Percentiles rank a stretch among this genome's conserved stretches.
Evolutionary conservation across 164 flowering plant genomes (phyloP).

Genomic region (Chimonanthus salicifolius): DNA sequence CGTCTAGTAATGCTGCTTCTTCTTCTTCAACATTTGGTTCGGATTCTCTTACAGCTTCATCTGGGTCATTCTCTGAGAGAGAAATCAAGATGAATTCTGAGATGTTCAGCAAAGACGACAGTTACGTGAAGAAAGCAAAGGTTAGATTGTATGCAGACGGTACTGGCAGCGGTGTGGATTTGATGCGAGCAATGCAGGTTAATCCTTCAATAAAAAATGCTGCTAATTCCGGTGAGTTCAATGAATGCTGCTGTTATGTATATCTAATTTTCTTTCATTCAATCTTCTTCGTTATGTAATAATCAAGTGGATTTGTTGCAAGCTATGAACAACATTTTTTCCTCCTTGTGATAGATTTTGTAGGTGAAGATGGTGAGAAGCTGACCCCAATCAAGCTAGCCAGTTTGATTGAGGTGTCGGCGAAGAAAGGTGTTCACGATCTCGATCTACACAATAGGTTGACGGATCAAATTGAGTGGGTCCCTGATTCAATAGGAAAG

Average conservation of each 20-base stretch:
- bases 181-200: not conserved
- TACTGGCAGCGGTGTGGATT: conserved; percentile 22
- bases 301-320: too few species aligned
- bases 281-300: not conserved
- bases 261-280: not conserved
- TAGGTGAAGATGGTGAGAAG: conserved; percentile 72
- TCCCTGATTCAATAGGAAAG: conserved; percentile 85
- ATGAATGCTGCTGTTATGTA: not conserved
- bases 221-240: conserved; percentile 29
- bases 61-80: conserved; percentile 11
- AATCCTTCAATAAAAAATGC: conserved; percentile 39
- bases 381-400: conserved; percentile 73
- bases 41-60: conserved; percentile 14
- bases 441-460: conserved; percentile 59
- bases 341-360: conserved; percentile 13
- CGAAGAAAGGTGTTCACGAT: conserved; percentile 60
- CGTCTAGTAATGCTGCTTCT: conserved; percentile 5
- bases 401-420: conserved; percentile 64
- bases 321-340: not conserved
- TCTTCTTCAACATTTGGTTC: conserved; percentile 1
- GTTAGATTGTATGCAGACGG: conserved; percentile 33
- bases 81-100: conserved; percentile 21
- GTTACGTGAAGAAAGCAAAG: conserved; percentile 46
- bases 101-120: conserved; percentile 56
- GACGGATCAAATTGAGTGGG: conserved; percentile 65